A percentile compares a stretch with the other conserved stretches of the same genome.
Conservation (phyloP, 2,329 filamentous ascomycete genomes). For the Rhynchosporium graminicola region DNA sequence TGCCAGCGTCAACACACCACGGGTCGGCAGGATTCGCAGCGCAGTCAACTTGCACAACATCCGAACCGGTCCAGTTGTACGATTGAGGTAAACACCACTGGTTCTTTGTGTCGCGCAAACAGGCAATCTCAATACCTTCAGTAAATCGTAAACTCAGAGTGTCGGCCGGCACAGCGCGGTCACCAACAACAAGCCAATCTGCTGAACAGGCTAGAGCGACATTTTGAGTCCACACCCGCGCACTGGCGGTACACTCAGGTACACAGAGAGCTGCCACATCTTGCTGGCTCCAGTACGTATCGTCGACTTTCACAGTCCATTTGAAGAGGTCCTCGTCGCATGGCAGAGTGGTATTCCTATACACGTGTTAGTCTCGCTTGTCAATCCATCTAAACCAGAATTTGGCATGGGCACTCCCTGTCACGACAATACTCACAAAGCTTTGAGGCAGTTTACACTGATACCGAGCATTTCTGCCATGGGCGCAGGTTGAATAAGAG, state of each 20-base stretch:
- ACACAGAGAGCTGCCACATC: neutral
- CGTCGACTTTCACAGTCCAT: conserved; percentile 1
- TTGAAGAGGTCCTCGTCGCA: conserved; percentile 1
- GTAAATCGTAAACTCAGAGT: neutral
- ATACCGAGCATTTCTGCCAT: neutral
- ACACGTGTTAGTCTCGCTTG: neutral
- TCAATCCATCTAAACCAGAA: neutral
- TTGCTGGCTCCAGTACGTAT: neutral
- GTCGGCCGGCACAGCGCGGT: neutral
- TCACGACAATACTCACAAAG: neutral
- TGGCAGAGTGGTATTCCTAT: neutral
- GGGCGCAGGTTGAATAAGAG: neutral
- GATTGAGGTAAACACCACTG: neutral
- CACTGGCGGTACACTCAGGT: neutral
- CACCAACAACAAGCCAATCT: neutral
- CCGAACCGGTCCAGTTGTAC: conserved; percentile 1
- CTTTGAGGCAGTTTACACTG: neutral
- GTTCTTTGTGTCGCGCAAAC: neutral
- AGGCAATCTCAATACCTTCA: neutral
- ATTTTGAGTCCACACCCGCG: neutral
- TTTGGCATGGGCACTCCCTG: neutral
- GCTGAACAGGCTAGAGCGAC: neutral
- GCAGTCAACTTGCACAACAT: neutral
- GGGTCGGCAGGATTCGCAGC: neutral
- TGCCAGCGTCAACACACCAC: neutral